phyloP scores from a whole-genome alignment of 148 eudicot genomes.

The Camellia granthamiana region DNA sequence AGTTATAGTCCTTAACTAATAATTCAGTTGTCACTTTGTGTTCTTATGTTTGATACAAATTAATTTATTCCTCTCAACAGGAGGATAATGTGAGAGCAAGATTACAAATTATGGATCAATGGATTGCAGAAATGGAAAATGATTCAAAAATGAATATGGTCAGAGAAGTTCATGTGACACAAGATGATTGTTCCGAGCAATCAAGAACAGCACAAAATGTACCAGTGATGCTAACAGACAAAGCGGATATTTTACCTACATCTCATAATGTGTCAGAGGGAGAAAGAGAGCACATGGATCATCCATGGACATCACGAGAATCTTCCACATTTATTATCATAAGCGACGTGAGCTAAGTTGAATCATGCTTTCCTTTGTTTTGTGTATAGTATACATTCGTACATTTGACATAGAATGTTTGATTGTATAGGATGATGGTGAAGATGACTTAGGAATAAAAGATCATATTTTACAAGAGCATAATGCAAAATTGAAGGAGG shows the following conservation, averaged over 20 bases:
- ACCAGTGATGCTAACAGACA: not conserved
- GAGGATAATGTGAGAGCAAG: conserved; percentile 9
- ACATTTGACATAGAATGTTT: not conserved
- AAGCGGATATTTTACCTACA: conserved; percentile 5
- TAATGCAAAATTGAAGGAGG: conserved; percentile 19
- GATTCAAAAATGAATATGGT: conserved; percentile 14
- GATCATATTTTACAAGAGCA: conserved; percentile 6
- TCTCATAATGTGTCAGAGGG: conserved; percentile 9
- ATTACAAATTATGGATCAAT: conserved; percentile 18
- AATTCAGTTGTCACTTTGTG: not conserved
- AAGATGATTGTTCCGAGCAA: conserved; percentile 2
- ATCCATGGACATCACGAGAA: not conserved
- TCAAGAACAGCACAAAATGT: not conserved
- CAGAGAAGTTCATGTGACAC: conserved; percentile 1
- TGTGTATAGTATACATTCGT: not conserved
- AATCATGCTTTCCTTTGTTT: not conserved
- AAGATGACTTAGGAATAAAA: not conserved
- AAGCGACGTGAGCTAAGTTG: conserved; percentile 16
- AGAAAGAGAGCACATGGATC: conserved; percentile 6
- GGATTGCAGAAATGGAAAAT: conserved; percentile 9
- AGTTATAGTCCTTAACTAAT: not conserved
- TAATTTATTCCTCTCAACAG: conserved; percentile 6
- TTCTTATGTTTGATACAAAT: not conserved
- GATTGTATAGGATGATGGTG: conserved; percentile 18
- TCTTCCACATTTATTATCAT: conserved; percentile 1